These are phyloP conservation scores for Penicillium herquei DNA, from an alignment of 495 filamentous ascomycete species.

Conservation along the genomic window DNA sequence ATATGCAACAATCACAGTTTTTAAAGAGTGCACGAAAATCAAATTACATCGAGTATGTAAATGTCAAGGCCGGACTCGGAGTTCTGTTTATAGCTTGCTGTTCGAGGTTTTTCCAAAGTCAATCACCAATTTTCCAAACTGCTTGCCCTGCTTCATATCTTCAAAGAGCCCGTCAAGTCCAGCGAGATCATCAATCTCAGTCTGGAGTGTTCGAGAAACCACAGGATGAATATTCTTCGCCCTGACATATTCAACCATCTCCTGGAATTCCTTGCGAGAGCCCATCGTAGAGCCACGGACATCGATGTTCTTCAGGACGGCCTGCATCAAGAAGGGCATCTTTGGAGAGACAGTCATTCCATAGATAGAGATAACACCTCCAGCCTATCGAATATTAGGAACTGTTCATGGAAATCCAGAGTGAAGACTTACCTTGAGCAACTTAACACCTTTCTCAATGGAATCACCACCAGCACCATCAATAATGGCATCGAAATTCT, in stretches of 20 bases:
- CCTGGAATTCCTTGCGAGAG: constrained; percentile 67
- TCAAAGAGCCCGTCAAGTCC: constrained; percentile 69
- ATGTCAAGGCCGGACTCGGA: background rate
- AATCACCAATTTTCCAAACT: constrained; percentile 78
- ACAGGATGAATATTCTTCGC: constrained; percentile 63
- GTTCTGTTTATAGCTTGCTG: constrained; percentile 43
- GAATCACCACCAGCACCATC: constrained; percentile 78
- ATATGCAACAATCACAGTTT: too few relatives aligned
- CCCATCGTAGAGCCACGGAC: constrained; percentile 74
- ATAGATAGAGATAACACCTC: constrained; percentile 68
- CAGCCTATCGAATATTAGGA: constrained; percentile 31
- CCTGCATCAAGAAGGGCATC: constrained; percentile 69
- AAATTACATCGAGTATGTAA: background rate
- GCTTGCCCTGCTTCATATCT: constrained; percentile 70
- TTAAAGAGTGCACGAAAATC: background rate
- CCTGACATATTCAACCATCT: constrained; percentile 74
- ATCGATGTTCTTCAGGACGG: constrained; percentile 75
- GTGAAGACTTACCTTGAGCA: constrained; percentile 51
- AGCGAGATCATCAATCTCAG: constrained; percentile 61
- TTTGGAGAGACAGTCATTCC: constrained; percentile 76
- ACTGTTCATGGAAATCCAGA: background rate
- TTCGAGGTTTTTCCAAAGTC: constrained; percentile 41
- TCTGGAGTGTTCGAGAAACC: constrained; percentile 56
- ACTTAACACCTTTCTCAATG: constrained; percentile 52
- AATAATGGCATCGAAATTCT: constrained; percentile 66